Base-by-base conservation (phyloP, 306 rosid genomes). In the Cyamopsis tetragonoloba region DNA sequence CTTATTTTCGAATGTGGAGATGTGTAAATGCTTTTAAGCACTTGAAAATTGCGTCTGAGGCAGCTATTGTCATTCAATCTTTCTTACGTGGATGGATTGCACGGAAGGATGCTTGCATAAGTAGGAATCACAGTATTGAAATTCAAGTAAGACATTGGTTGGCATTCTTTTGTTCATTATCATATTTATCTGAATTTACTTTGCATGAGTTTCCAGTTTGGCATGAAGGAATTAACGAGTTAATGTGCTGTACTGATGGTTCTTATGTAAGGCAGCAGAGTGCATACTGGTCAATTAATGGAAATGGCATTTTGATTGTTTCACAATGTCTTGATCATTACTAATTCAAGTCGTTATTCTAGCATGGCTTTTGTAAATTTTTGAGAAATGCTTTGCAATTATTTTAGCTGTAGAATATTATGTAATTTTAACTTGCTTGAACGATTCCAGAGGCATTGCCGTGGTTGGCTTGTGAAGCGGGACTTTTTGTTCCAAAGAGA, bases 1-100 rank as follows among this genome's bases (percentile, higher is more conserved):
- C 82, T 67, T 38, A 58, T 72, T 79, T 84, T 54, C 86, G 96
- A 75, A 84, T 77, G 96, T 84, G 78, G 64, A 84, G 68, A 74
- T 84, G 92, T 76, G 38, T 77, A 74, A 85, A 72, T 76, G 77
- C 83, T 41, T 72, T 81, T 82, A 66, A 62, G 72, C 84, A 54
- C 50, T 55, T 77, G 71, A 84, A 84, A 82, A 55, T 39, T 47
- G 60, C 68, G 49, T 69, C 19, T n/a, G 43, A 30, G 46, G 84
- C 96, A 60, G 85, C 86, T 43, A 80, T 68, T 50, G 60, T 76
- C 44, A 79, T 92, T 81, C 96, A 89, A 82, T 87, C 96, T 41
- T 84, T 43, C 53, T 74, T 72, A 9, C 91, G 91, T 54, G 87
- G 86, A 39, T 82, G 92, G 85, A 57, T 87, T 84, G 82, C 79